Evolutionary conservation across 2,329 filamentous ascomycete genomes (phyloP), one percentile per base, ranked within the genome.

Genomic region (Diaporthe capsici): DNA sequence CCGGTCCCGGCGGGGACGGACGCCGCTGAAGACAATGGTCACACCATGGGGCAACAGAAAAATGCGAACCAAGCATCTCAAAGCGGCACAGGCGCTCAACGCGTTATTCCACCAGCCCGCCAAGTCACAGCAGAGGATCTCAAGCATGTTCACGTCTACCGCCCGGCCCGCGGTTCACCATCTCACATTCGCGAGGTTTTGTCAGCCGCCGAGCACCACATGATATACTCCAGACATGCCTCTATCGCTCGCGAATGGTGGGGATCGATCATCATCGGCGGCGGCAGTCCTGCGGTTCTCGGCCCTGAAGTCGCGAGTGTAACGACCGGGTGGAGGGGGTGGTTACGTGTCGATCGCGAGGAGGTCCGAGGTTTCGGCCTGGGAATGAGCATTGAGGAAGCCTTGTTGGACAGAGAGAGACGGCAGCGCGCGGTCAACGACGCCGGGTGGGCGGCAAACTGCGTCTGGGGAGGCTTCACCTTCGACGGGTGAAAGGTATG

Each of bases 241-340:
- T 90, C 88, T 77, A 83, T 84, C 7, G 81, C 79, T 37, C 85
- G 90, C 5, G 85, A 87, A 76, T 90, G 87, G 86, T 92, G 90
- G 90, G 90, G 90, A n/a, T 90, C 88, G 2, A 78, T 92, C 37
- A 86, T 91, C 7, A 78, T 91, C 53, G 88, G 88, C 13, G 85
- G 85, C 0, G 78, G 81, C 79, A 84, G 73, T 70, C 76, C 84
- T 57, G 17, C 81, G 80, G 37, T 72, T 34, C 71, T 68, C 60
- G 77, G 78, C 55, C 77, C 80, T 44, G 82, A 42, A 20, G 63
- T 51, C 25, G 75, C 61, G 28, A 72, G 71, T 55, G 72, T 77
- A 31, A 77, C 74, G 12, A 76, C 84, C 1, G 86, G 84, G 1
- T 85, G 85, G 83, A 86, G 82, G 76, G 90, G 90, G 13, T 92